Base-by-base conservation (phyloP, 1,284 basidiomycete genomes). In the Ceratobasidium sp. region DNA sequence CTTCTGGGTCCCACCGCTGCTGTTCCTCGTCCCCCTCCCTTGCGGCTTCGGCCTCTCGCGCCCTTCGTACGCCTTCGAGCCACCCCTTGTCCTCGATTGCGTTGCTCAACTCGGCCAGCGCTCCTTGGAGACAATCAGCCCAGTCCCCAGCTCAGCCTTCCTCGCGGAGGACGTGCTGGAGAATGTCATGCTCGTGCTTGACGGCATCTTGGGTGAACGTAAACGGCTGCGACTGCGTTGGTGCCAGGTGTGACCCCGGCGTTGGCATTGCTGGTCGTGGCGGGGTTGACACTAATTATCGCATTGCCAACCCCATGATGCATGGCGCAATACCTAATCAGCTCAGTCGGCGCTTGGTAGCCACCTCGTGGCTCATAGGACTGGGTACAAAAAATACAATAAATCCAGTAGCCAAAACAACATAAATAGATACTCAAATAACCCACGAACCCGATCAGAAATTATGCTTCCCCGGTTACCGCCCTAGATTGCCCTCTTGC, bases 111-210 rank as follows among this genome's bases (percentile, higher is more conserved):
- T 75, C 73, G 38, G 38, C 73, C 20, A 75, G 50, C 27, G 73
- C 73, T 10, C 62, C 73, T 30, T 75, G 46, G 62, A 75, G 50
- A 50, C 73, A 75, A 8, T 27, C 46, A 8, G 73, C 73, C 73
- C 73, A 75, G 50, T 75, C 73, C 12, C 64, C 73, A 20, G 60
- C 46, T 16, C 66, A 62, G 0, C 73, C 48, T 44, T 75, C 73
- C 46, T 75, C 73, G n/a, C 62, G 60, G 27, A 75, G 50, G 12
- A 75, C 46, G 52, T 75, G 73, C 10, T 65, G 48, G 1, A 75
- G 54, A 2, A 75, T 62, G 1, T 46, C 62, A 44, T 75, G 50
- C 38, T 75, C 73, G 62, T 66, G 73, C 50, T 75, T 50, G 62
- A 66, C 44, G 16, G 73, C 73, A 35, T 75, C 73, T 44, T 62